Conservation (phyloP, 768 basidiomycete species). For the Agaricus subrufescens region DNA sequence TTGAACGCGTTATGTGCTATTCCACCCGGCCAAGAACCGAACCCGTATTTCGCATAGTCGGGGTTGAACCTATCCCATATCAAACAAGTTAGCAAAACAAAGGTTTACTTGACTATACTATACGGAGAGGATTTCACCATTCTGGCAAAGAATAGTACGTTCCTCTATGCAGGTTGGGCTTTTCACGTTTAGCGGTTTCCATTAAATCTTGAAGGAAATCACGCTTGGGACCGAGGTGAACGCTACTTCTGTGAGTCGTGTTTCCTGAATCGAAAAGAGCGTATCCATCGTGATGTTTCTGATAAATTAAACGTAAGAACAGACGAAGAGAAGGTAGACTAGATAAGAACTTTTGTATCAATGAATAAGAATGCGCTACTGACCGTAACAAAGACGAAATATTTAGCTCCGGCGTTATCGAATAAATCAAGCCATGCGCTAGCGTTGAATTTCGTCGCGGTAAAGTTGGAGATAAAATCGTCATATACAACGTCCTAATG, state of each 20-base stretch:
- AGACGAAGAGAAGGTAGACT: background rate
- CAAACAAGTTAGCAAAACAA: background rate
- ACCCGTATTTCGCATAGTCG: constrained; percentile 46
- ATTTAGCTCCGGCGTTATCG: constrained; percentile 53
- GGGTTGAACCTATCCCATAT: constrained; percentile 44
- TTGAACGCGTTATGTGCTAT: constrained; percentile 50
- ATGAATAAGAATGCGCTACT: constrained; percentile 10
- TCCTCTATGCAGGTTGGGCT: constrained; percentile 48
- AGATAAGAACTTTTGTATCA: no score
- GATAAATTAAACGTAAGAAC: background rate
- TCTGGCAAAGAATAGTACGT: constrained; percentile 57
- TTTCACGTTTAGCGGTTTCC: constrained; percentile 41
- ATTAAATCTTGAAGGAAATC: constrained; percentile 50
- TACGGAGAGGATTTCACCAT: constrained; percentile 27
- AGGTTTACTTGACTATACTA: background rate
- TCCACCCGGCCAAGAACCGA: constrained; percentile 46
- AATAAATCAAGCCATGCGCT: constrained; percentile 52
- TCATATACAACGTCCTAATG: constrained; percentile 46
- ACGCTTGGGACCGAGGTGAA: constrained; percentile 43
- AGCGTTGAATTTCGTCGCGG: constrained; percentile 47
- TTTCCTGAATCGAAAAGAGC: constrained; percentile 51
- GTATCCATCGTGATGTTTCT: constrained; percentile 65
- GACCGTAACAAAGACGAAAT: constrained; percentile 54
- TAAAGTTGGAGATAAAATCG: constrained; percentile 54
- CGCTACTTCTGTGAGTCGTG: constrained; percentile 45